These are phyloP conservation scores for Aspergillus sclerotialis DNA, from an alignment of 2,329 filamentous ascomycete genomes.

Conservation along the genomic window DNA sequence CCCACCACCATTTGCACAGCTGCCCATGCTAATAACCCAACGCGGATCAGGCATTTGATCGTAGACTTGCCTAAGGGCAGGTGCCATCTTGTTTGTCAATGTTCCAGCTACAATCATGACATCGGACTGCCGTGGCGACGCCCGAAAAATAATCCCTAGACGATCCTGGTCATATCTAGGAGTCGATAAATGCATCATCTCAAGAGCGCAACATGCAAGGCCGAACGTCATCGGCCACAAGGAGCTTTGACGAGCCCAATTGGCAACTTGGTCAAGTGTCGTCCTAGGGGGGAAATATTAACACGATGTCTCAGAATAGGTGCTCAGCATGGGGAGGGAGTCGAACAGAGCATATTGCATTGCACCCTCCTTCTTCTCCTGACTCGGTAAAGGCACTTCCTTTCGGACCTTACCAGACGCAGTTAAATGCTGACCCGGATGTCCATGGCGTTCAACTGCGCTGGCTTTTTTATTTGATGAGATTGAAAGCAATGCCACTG, in stretches of 20 bases:
- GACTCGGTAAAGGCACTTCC: constrained; percentile 43
- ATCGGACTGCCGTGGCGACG: constrained; percentile 79
- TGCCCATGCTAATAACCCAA: constrained; percentile 83
- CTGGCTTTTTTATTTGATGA: constrained; percentile 38
- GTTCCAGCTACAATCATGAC: constrained; percentile 93
- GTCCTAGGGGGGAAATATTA: constrained; percentile 22
- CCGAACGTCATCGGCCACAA: constrained; percentile 92
- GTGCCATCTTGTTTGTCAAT: constrained; percentile 93
- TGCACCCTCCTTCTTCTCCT: constrained; percentile 44
- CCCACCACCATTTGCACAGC: constrained; percentile 76
- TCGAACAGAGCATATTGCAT: constrained; percentile 47
- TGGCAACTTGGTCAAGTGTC: constrained; percentile 64
- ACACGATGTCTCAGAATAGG: background rate
- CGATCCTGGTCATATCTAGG: constrained; percentile 88
- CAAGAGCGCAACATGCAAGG: constrained; percentile 81
- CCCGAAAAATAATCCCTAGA: constrained; percentile 83
- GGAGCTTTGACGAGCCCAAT: constrained; percentile 82
- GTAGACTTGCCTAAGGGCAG: constrained; percentile 82
- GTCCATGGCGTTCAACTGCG: constrained; percentile 31
- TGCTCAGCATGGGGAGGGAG: background rate
- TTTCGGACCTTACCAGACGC: constrained; percentile 38
- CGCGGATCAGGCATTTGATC: constrained; percentile 93
- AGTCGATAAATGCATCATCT: constrained; percentile 92
- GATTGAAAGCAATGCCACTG: constrained; percentile 34
- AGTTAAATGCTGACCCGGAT: constrained; percentile 27